Evolutionary conservation across 768 basidiomycete species (phyloP), one percentile per base, ranked within the genome.

Genomic region (Amanita molliuscula): DNA sequence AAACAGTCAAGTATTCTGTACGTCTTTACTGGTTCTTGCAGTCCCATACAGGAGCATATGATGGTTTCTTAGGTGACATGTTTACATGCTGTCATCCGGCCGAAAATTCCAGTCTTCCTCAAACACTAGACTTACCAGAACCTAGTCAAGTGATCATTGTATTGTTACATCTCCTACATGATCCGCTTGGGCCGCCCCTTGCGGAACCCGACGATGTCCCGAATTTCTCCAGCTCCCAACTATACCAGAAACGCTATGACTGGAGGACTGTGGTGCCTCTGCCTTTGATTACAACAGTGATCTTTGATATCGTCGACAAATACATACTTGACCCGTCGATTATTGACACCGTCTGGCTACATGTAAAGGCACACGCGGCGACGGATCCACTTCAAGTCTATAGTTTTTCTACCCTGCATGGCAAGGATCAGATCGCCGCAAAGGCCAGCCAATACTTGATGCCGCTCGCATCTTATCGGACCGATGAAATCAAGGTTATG

Each of bases 1-100:
- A 42, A 69, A 65, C 47, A 84, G 82, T 58, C 72, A 78, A 57
- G 75, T 84, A 52, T 86, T 87, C 56, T 67, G 84, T 84, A 63
- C 50, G 80, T 65, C 16, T 13, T 40, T 21, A 11, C 29, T 55
- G 47, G 25, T 9, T 10, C 20, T 44, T 56, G 36, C n/a, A 28
- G 37, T 40, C 47, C 21, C 33, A 35, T 29, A 36, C 36, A 16
- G 37, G 20, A 49, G 43, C 49, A 47, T 45, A 33, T 51, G 41
- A 38, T 48, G 26, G 44, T 55, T 35, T 57, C 59, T 9, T 60
- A 85, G 84, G 73, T 23, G 74, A 82, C 58, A 86, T 87, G 84
- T 85, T 87, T 60, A 64, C 69, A 21, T 74, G 74, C 53, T 83
- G 82, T 53, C 73, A 78, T 45, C 47, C 50, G 25, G 18, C 53